phyloP scores from a whole-genome alignment of 768 basidiomycete species.

The Psilocybe subaeruginosa region DNA sequence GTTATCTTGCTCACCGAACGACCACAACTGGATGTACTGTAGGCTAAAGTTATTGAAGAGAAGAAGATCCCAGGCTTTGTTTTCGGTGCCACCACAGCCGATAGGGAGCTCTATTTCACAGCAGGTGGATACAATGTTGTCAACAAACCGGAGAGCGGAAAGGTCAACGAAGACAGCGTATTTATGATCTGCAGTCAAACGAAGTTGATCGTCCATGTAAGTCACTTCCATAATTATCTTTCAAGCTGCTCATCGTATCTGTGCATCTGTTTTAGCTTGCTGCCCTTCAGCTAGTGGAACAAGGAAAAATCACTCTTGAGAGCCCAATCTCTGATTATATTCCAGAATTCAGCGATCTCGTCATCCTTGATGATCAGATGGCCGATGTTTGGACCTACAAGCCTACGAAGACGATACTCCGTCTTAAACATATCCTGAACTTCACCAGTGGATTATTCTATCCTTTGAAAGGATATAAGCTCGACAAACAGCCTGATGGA shows the following conservation, averaged over 20 bases:
- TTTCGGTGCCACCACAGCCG: slow-evolving; percentile 20
- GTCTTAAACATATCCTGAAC: slow-evolving; percentile 30
- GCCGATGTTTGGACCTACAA: slow-evolving; percentile 12
- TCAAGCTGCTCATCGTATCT: neutral
- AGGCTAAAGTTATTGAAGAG: slow-evolving; percentile 10
- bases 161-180: slow-evolving; percentile 28
- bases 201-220: slow-evolving; percentile 33
- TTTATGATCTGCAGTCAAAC: slow-evolving; percentile 41
- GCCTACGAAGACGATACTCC: slow-evolving; percentile 24
- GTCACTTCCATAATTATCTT: slow-evolving; percentile 5
- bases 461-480: neutral
- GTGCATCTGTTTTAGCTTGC: slow-evolving; percentile 21
- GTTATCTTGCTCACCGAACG: neutral
- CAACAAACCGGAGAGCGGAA: slow-evolving; percentile 27
- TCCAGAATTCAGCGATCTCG: slow-evolving; percentile 24
- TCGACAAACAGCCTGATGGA: neutral
- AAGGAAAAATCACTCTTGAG: slow-evolving; percentile 24
- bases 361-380: slow-evolving; percentile 20
- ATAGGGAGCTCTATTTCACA: slow-evolving; percentile 30
- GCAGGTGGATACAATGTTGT: slow-evolving; percentile 26
- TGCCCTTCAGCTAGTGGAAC: slow-evolving; percentile 29
- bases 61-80: slow-evolving; percentile 22
- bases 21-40: neutral
- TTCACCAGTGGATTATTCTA: slow-evolving; percentile 34
- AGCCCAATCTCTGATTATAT: slow-evolving; percentile 23